Base-by-base conservation (phyloP, 164 flowering plant genomes). In the Nymphaea thermarum region DNA sequence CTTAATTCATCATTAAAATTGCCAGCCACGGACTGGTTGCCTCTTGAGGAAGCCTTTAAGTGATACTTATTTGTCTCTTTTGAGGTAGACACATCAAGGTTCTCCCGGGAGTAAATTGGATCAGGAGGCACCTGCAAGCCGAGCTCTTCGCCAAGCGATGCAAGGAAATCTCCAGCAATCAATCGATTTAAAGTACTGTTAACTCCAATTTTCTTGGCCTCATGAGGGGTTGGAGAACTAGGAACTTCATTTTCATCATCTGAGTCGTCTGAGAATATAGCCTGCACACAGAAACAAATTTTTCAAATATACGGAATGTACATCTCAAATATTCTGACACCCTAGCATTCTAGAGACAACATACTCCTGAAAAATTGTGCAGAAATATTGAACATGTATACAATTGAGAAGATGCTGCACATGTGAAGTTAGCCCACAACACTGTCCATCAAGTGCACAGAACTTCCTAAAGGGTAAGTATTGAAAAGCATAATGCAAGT, bases 251-350 rank as follows among this genome's bases (percentile, higher is more conserved):
- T 85, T 70, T 92, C 99, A 71, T 85, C 90, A 47, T 89, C 98
- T 44, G 98, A 91, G 71, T 95, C 99, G 79, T 95, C 99, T 66
- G 98, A 95, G 80, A 95, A 95, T 66, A 95, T 95, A 64, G 98
- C 97, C 99, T 94, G 84, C 75, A 72, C 5, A 63, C 67, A 25
- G 43, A 53, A 68, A 43, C 36, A 18, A 5, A 15, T 45, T 67
- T 7, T 25, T 25, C 36, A 25, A 25, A 25, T 25, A 25, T 25
- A 25, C 36, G 36, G 36, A 0, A 25, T 25, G 36, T 25, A 25
- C 36, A 25, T 25, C 36, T 25, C 36, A 25, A 25, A 25, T 1
- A 25, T 25, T 25, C 36, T 25, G 36, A 25, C 36, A 25, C 1
- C 36, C 36, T 25, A 25, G 36, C 36, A 25, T 25, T 25, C 36